Conservation (phyloP, 1,284 basidiomycete genomes). For the Mixia osmundae region DNA sequence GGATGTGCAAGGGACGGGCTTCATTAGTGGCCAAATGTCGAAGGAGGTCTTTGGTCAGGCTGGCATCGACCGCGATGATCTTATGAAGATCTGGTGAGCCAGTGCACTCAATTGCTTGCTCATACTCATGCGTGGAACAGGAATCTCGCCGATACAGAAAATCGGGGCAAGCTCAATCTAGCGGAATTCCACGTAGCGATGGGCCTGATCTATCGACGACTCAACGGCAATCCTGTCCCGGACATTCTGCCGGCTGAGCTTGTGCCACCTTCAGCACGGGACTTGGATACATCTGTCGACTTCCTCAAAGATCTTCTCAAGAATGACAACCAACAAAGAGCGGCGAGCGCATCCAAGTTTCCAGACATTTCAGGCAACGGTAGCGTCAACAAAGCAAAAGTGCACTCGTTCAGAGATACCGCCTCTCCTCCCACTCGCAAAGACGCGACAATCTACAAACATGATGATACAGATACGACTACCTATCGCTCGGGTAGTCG, state of each 20-base stretch:
- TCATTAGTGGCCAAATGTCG: constrained; percentile 58
- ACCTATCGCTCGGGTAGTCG: constrained; percentile 61
- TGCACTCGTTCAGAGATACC: constrained; percentile 19
- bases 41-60: constrained; percentile 88
- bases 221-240: constrained; percentile 82
- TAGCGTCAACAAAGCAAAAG: constrained; percentile 11
- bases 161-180: constrained; percentile 78
- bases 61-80: constrained; percentile 64
- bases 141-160: constrained; percentile 69
- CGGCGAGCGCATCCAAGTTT: constrained; percentile 25
- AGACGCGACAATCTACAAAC: constrained; percentile 85
- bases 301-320: constrained; percentile 75
- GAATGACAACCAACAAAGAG: constrained; percentile 46
- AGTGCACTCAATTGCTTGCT: background rate
- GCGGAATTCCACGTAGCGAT: constrained; percentile 98
- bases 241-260: constrained; percentile 69
- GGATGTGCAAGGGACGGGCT: constrained; percentile 63
- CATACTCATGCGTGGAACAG: constrained; percentile 24
- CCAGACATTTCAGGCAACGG: constrained; percentile 8
- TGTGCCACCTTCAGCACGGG: constrained; percentile 71
- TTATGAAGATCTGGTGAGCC: constrained; percentile 78
- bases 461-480: constrained; percentile 38
- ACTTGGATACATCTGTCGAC: constrained; percentile 75
- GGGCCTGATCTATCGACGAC: constrained; percentile 83
- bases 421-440: constrained; percentile 32